phyloP scores from a whole-genome alignment of 2,329 filamentous ascomycete genomes.

The Ciborinia camelliae region DNA sequence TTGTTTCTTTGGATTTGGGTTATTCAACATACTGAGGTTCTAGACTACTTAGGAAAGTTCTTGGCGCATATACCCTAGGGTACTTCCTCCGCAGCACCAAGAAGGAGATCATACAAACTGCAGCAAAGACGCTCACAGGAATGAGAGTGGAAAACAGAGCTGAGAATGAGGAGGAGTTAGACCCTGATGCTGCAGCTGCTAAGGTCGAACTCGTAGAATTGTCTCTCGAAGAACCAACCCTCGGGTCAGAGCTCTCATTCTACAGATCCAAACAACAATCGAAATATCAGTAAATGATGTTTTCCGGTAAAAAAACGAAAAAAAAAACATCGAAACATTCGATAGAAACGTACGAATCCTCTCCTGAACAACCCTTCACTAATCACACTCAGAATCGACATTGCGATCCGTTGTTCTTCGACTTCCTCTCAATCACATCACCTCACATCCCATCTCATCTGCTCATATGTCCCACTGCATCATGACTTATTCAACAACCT shows the following conservation, averaged over 20 bases:
- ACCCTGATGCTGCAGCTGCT: slow-evolving; percentile 38
- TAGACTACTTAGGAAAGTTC: slow-evolving; percentile 49
- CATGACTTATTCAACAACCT: neutral
- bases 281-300: neutral
- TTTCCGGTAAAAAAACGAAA: neutral
- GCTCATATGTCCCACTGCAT: neutral
- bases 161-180: slow-evolving; percentile 43
- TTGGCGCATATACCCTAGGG: slow-evolving; percentile 53
- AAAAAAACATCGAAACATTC: neutral
- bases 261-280: slow-evolving; percentile 8
- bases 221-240: slow-evolving; percentile 45
- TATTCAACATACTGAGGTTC: slow-evolving; percentile 44
- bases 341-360: slow-evolving; percentile 3
- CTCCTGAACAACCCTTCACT: slow-evolving; percentile 13
- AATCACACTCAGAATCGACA: slow-evolving; percentile 7
- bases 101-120: slow-evolving; percentile 51
- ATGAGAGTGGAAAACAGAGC: slow-evolving; percentile 50
- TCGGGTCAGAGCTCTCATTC: slow-evolving; percentile 37
- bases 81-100: slow-evolving; percentile 47
- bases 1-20: neutral
- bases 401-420: neutral
- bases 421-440: neutral
- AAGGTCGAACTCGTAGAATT: slow-evolving; percentile 37
- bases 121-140: slow-evolving; percentile 49
- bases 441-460: neutral